These are phyloP conservation scores for Pyrus hybrid DNA, from an alignment of 331 rosid species.

Conservation along the genomic window DNA sequence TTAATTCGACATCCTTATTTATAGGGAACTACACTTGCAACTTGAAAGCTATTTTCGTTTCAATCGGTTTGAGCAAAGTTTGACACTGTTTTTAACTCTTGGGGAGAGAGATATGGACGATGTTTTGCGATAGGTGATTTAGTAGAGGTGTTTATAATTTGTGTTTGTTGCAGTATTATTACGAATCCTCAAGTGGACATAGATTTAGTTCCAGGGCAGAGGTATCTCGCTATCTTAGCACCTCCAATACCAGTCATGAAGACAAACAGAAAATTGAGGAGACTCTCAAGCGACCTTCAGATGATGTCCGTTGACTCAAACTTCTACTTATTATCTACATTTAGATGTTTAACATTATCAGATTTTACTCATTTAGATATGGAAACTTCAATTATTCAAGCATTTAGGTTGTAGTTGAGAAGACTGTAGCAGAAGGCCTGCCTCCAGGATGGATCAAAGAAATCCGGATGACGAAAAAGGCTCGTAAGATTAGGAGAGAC, in stretches of 20 bases:
- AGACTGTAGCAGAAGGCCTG: conserved; percentile 40
- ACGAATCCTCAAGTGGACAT: conserved; percentile 37
- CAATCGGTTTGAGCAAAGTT: too few species aligned
- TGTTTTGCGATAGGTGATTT: conserved; percentile 1
- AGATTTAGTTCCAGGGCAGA: conserved; percentile 53
- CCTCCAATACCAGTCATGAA: background rate
- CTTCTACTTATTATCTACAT: conserved; percentile 8
- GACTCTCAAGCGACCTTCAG: conserved; percentile 18
- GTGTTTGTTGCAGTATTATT: conserved; percentile 53
- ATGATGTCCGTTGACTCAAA: conserved; percentile 45
- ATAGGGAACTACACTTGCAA: too few species aligned
- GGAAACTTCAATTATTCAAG: conserved; percentile 37
- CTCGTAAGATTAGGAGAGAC: conserved; percentile 38
- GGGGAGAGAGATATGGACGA: background rate
- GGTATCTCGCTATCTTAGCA: conserved; percentile 44
- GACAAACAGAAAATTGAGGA: conserved; percentile 17
- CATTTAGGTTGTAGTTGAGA: conserved; percentile 62
- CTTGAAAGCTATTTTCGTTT: too few species aligned
- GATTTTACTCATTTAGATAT: conserved; percentile 24
- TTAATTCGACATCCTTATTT: too few species aligned
- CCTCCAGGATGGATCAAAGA: conserved; percentile 61
- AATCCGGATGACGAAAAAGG: conserved; percentile 35
- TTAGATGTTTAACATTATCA: background rate
- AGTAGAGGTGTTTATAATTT: conserved; percentile 15
- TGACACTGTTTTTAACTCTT: too few species aligned